phyloP scores from a whole-genome alignment of 371 early-diverging fungal genomes.

The Nematocida sp. region DNA sequence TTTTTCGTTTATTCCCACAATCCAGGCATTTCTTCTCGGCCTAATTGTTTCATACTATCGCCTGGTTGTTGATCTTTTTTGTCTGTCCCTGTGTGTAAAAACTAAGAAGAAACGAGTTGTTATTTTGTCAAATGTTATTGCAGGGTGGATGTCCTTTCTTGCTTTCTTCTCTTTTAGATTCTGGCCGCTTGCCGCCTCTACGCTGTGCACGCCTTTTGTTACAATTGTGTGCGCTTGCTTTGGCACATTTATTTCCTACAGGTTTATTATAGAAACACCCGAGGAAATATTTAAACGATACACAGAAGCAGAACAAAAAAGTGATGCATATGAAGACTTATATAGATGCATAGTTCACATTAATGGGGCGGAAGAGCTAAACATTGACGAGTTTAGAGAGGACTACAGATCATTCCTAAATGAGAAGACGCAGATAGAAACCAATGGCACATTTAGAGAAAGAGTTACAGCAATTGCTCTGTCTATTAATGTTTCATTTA shows the following conservation, averaged over 20 bases:
- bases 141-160: conserved; percentile 28
- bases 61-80: conserved; percentile 24
- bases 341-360: conserved; percentile 29
- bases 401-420: conserved; percentile 41
- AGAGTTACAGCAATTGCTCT: conserved; percentile 6
- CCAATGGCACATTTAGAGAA: background rate
- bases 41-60: conserved; percentile 33
- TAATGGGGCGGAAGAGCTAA: conserved; percentile 20
- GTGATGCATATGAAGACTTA: conserved; percentile 35
- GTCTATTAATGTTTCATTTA: conserved; percentile 47
- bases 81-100: conserved; percentile 26
- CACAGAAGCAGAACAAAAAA: conserved; percentile 17
- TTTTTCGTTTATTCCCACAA: background rate
- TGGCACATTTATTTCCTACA: conserved; percentile 8
- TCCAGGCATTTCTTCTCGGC: conserved; percentile 37
- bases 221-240: conserved; percentile 2
- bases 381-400: conserved; percentile 29
- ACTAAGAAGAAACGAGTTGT: conserved; percentile 26
- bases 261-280: conserved; percentile 51
- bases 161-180: conserved; percentile 46
- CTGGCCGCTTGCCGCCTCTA: conserved; percentile 11
- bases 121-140: conserved; percentile 16
- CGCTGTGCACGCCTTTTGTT: background rate
- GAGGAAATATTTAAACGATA: conserved; percentile 38
- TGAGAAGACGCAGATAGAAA: background rate